These are phyloP conservation scores for Ogataea dorogensis DNA, from an alignment of 805 yeast genomes.

Conservation along the genomic window DNA sequence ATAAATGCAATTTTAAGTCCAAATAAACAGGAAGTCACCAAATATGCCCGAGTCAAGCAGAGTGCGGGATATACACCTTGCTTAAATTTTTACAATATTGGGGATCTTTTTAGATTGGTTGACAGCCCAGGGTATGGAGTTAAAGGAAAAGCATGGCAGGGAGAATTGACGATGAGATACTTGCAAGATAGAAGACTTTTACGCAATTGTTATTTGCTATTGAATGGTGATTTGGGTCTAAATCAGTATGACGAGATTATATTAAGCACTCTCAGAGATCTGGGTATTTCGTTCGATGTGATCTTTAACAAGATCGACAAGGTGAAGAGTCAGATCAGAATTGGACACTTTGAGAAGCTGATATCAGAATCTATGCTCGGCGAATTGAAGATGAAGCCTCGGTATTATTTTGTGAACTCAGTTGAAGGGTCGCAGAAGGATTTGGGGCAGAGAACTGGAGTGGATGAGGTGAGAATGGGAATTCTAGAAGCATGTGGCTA, in stretches of 20 bases:
- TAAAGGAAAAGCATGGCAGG: constrained; percentile 65
- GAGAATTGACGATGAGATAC: constrained; percentile 64
- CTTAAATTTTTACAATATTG: constrained; percentile 68
- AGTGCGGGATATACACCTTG: constrained; percentile 51
- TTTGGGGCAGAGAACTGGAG: constrained; percentile 44
- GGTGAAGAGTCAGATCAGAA: constrained; percentile 34
- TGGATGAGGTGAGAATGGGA: constrained; percentile 48
- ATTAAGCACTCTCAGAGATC: constrained; percentile 45
- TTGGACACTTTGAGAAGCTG: constrained; percentile 38
- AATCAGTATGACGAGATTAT: constrained; percentile 54
- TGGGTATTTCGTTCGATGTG: constrained; percentile 69
- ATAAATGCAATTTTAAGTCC: constrained; percentile 58
- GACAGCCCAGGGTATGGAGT: constrained; percentile 93
- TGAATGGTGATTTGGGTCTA: constrained; percentile 62
- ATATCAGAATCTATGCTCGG: constrained; percentile 38
- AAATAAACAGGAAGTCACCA: constrained; percentile 27
- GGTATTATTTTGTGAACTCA: constrained; percentile 52
- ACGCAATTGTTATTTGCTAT: constrained; percentile 56
- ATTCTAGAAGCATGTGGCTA: constrained; percentile 55
- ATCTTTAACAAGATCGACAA: constrained; percentile 77
- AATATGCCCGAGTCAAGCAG: constrained; percentile 43
- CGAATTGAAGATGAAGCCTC: constrained; percentile 43
- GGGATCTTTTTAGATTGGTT: constrained; percentile 60
- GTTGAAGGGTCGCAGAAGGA: constrained; percentile 28
- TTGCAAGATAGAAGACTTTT: constrained; percentile 53